A percentile compares a stretch with the other conserved stretches of the same genome.
phyloP scores from a whole-genome alignment of 179 eudicot genomes.

The Beta macrorhiza region DNA sequence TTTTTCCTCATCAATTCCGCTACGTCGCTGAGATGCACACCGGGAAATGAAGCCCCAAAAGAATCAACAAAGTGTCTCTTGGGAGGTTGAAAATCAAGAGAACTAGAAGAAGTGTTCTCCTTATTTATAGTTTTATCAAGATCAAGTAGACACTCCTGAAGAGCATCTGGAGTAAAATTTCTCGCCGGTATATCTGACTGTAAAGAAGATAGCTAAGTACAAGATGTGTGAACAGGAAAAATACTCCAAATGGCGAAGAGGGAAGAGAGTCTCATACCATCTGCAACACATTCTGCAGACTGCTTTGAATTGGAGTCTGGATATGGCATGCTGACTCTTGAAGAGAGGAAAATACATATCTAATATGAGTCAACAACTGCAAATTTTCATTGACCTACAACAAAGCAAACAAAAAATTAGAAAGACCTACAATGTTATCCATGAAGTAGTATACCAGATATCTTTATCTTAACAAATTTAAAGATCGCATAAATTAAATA shows the following conservation, averaged over 20 bases:
- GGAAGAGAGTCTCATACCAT: slow-evolving; percentile 40
- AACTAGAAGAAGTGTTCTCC: slow-evolving; percentile 7
- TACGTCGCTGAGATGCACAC: slow-evolving; percentile 10
- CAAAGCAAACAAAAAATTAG: slow-evolving; percentile 10
- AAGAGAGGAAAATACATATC: slow-evolving; percentile 45
- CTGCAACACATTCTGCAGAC: slow-evolving; percentile 34
- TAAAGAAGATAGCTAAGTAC: slow-evolving; percentile 20
- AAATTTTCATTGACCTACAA: slow-evolving; percentile 59
- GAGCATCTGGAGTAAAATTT: slow-evolving; percentile 35
- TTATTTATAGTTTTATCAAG: slow-evolving; percentile 28
- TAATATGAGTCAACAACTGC: slow-evolving; percentile 59
- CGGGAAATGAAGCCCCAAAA: not conserved
- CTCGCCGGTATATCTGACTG: slow-evolving; percentile 51
- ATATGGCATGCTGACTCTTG: slow-evolving; percentile 38
- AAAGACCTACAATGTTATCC: not conserved
- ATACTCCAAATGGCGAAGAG: slow-evolving; percentile 6
- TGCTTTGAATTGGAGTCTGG: slow-evolving; percentile 28
- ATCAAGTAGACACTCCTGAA: slow-evolving; percentile 35
- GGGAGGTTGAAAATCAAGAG: slow-evolving; percentile 8
- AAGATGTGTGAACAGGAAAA: slow-evolving; percentile 19
- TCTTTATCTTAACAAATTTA: not conserved
- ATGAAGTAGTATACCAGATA: slow-evolving; percentile 6
- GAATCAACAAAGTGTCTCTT: slow-evolving; percentile 11
- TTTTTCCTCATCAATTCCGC: slow-evolving; percentile 15
- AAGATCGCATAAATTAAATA: not conserved